These are phyloP conservation scores for Aspergillus sojae DNA, from an alignment of 2,329 filamentous ascomycete species.

Conservation along the genomic window DNA sequence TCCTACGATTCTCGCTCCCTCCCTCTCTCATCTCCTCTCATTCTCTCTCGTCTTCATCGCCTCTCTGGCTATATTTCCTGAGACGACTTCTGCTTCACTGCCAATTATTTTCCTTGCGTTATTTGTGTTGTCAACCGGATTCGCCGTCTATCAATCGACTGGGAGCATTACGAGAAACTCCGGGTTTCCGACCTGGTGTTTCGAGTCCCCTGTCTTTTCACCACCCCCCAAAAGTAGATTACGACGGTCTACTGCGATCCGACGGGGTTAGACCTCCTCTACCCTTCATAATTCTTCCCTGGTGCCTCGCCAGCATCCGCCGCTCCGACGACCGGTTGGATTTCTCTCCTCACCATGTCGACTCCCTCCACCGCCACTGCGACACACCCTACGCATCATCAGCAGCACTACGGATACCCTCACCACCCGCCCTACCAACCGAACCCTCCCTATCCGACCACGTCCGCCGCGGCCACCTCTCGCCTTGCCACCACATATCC, in stretches of 20 bases:
- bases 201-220: constrained; percentile 18
- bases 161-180: constrained; percentile 21
- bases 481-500: constrained; percentile 48
- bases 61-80: constrained; percentile 4
- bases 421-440: constrained; percentile 59
- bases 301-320: constrained; percentile 18
- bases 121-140: constrained; percentile 2
- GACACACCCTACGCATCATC: constrained; percentile 67
- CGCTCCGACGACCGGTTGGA: constrained; percentile 33
- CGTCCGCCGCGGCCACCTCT: constrained; percentile 41
- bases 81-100: not conserved
- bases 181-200: constrained; percentile 20
- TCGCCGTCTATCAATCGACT: constrained; percentile 4
- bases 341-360: constrained; percentile 63
- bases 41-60: constrained; percentile 2
- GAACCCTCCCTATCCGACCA: constrained; percentile 55
- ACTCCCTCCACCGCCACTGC: constrained; percentile 77
- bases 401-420: constrained; percentile 63
- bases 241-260: constrained; percentile 21
- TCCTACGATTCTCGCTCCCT: not conserved
- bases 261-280: constrained; percentile 3
- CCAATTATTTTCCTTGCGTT: not conserved
- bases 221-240: constrained; percentile 1
- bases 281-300: constrained; percentile 7
- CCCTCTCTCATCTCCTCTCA: not conserved